Conservation (phyloP, 352 stramenopile species). For the Globisporangium polare region DNA sequence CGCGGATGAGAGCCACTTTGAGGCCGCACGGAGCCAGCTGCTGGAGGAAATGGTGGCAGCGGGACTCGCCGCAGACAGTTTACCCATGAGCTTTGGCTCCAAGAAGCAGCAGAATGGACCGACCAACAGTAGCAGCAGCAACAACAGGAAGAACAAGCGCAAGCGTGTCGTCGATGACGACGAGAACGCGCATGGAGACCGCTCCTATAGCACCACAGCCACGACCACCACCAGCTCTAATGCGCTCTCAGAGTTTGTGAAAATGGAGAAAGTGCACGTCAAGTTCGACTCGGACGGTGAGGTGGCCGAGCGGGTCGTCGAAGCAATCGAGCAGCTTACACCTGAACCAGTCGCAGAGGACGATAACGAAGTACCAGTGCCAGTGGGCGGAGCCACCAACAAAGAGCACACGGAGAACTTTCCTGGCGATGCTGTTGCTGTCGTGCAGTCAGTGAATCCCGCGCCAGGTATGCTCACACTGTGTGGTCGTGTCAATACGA, state of each 20-base stretch:
- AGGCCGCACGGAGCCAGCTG: slow-evolving; percentile 49
- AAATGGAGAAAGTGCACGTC: slow-evolving; percentile 54
- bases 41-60: slow-evolving; percentile 56
- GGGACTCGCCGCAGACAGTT: slow-evolving; percentile 34
- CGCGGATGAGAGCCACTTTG: slow-evolving; percentile 30
- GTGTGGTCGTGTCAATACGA: background rate
- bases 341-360: background rate
- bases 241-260: background rate
- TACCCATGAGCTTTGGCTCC: slow-evolving; percentile 61
- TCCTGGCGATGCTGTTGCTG: background rate
- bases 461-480: background rate
- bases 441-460: background rate
- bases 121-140: background rate
- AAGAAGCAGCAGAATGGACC: slow-evolving; percentile 1
- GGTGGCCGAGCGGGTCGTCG: slow-evolving; percentile 34
- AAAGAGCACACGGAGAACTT: background rate
- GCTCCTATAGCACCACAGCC: background rate
- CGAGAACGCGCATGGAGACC: background rate
- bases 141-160: background rate
- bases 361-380: background rate
- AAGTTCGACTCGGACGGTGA: slow-evolving; percentile 67
- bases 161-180: background rate
- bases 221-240: background rate
- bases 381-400: background rate
- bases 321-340: slow-evolving; percentile 25